Evolutionary conservation across 2,329 filamentous ascomycete species (phyloP), one percentile per base, ranked within the genome.

Genomic region (Xylariaceae sp.): DNA sequence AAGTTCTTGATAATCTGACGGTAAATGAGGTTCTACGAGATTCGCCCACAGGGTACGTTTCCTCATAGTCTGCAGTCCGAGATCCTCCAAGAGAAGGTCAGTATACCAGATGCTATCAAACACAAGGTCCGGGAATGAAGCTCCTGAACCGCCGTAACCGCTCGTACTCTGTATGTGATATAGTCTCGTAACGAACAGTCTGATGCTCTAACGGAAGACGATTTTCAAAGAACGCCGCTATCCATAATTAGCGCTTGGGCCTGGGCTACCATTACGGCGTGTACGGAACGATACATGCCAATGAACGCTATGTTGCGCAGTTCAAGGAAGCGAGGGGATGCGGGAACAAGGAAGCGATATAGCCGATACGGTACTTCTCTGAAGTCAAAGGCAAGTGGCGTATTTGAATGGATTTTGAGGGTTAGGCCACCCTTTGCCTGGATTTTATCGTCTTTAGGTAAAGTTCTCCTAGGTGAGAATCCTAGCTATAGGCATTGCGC

Each of bases 41-140:
- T 57, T 46, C 28, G 41, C 54, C 54, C 54, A 53, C 23, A 57
- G n/a, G 1, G 24, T 33, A 1, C 62, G 59, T 65, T 79, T 80
- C 50, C 78, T 67, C 53, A 72, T 69, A 14, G 63, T 69, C 14
- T 74, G 70, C 60, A 87, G 65, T 0, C 79, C 82, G 58, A 87
- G 59, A 70, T 88, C 85, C n/a, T 71, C 71, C 53, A 86, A 61
- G 66, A 88, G 70, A 63, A 82, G 62, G 70, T 87, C 85, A 31
- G 86, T 67, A 59, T 86, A 89, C 8, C 83, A 83, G 41, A 88
- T 61, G 1, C 77, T 78, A 71, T 89, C 86, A 61, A 88, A 88
- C 7, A 84, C 83, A 39, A 87, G 79, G 67, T 88, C 86, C 0
- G 81, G 80, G 58, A 78, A 74, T 49, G 72, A 73, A 3, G 73